phyloP scores from a whole-genome alignment of 345 rosid species.

The Geranium brycei region DNA sequence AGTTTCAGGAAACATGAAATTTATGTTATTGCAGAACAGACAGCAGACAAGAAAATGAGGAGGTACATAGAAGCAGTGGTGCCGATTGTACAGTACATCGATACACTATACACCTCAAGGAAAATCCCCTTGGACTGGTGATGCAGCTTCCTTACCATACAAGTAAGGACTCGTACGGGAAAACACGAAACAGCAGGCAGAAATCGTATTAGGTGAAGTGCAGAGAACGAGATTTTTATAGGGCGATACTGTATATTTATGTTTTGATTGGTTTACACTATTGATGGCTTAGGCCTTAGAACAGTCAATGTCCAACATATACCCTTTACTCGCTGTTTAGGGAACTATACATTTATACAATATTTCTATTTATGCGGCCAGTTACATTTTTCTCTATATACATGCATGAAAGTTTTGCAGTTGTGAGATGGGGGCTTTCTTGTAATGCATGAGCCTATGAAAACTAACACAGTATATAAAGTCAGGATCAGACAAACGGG shows the following conservation, averaged over 20 bases:
- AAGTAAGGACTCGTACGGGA: no score
- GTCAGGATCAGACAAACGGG: no score
- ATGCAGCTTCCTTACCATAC: not conserved
- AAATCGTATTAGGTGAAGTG: no score
- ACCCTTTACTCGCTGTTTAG: not conserved
- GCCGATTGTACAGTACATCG: constrained; percentile 59
- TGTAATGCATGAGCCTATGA: no score
- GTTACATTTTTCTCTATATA: no score
- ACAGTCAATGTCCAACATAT: not conserved
- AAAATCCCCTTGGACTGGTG: constrained; percentile 70
- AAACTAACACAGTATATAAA: no score
- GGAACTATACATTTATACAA: not conserved
- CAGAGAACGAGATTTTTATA: no score
- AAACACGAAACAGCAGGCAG: not conserved
- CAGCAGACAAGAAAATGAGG: constrained; percentile 72
- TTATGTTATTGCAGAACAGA: constrained; percentile 32
- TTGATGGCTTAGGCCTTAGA: not conserved
- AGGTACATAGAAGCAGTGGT: constrained; percentile 52
- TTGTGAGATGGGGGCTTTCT: no score
- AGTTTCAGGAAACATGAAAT: no score
- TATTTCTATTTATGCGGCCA: not conserved
- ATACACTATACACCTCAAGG: constrained; percentile 56
- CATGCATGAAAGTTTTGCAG: no score
- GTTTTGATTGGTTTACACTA: not conserved
- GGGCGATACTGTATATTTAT: not conserved